phyloP scores from a whole-genome alignment of 2,329 filamentous ascomycete species.

The Stachybotrys elegans region DNA sequence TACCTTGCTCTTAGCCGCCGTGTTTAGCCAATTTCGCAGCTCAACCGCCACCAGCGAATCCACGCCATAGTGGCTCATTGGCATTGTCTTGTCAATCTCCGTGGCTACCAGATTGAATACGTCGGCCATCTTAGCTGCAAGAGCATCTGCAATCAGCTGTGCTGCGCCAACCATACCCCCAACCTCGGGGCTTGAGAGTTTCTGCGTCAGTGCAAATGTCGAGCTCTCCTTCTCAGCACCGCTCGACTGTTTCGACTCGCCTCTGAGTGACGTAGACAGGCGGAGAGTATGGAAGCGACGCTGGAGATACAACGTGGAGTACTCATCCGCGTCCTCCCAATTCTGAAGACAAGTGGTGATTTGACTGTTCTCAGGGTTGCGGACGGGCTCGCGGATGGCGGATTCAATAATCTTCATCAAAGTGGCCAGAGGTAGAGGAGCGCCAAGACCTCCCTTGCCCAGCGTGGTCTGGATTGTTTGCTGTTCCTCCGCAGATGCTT shows the following conservation, averaged over 20 bases:
- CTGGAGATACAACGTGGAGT: no score
- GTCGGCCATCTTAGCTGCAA: background rate
- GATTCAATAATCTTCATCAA: no score
- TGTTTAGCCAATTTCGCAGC: background rate
- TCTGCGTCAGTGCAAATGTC: background rate
- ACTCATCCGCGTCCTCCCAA: no score
- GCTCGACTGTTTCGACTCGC: background rate
- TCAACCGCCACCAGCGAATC: constrained; percentile 1
- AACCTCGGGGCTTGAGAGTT: background rate
- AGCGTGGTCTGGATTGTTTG: no score
- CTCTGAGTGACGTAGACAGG: background rate
- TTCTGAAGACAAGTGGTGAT: no score
- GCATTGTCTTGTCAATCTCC: background rate
- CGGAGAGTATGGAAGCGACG: background rate
- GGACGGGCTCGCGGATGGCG: no score
- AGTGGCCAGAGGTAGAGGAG: no score
- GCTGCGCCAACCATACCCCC: background rate
- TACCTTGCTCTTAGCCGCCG: background rate
- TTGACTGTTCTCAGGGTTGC: no score
- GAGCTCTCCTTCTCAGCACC: background rate
- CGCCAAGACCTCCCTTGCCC: no score
- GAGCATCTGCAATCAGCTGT: background rate
- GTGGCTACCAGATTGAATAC: background rate
- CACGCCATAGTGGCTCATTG: background rate
- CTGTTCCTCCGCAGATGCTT: no score